Evolutionary conservation across 2,329 filamentous ascomycete genomes (phyloP).

Genomic region (Curvularia spicifera): DNA sequence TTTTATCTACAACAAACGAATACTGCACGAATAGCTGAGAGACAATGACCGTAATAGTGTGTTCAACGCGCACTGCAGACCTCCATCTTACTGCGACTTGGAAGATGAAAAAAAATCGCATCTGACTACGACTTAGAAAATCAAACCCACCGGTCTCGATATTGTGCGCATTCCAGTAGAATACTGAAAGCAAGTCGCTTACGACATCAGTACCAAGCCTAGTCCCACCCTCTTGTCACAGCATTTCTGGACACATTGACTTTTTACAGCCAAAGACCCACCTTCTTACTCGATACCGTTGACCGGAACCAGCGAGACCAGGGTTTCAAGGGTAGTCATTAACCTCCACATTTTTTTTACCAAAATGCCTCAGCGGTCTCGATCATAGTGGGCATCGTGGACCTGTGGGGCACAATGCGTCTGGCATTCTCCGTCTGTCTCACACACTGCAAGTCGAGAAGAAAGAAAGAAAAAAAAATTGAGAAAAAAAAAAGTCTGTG

Average conservation of each 20-base stretch:
- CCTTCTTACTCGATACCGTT: conserved; percentile 55
- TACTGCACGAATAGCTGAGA: neutral
- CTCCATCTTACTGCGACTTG: neutral
- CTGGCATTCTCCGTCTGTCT: conserved; percentile 57
- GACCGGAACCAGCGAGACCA: conserved; percentile 58
- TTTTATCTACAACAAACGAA: neutral
- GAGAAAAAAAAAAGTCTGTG: conserved; percentile 62
- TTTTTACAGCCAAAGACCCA: neutral
- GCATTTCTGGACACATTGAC: neutral
- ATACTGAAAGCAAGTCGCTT: neutral
- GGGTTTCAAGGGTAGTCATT: conserved; percentile 61
- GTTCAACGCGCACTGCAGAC: neutral
- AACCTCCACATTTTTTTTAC: conserved; percentile 60
- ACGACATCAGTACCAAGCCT: neutral
- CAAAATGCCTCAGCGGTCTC: conserved; percentile 65
- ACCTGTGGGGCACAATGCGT: conserved; percentile 48
- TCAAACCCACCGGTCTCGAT: too few relatives aligned
- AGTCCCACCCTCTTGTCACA: neutral
- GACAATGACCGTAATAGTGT: neutral
- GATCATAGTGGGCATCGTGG: conserved; percentile 64
- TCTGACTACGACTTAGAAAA: neutral
- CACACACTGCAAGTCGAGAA: conserved; percentile 53
- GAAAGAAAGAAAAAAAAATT: conserved; percentile 51
- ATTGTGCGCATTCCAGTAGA: neutral
- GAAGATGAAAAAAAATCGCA: neutral